Conservation (phyloP, 129 eudicot genomes). For the Apium graveolens region DNA sequence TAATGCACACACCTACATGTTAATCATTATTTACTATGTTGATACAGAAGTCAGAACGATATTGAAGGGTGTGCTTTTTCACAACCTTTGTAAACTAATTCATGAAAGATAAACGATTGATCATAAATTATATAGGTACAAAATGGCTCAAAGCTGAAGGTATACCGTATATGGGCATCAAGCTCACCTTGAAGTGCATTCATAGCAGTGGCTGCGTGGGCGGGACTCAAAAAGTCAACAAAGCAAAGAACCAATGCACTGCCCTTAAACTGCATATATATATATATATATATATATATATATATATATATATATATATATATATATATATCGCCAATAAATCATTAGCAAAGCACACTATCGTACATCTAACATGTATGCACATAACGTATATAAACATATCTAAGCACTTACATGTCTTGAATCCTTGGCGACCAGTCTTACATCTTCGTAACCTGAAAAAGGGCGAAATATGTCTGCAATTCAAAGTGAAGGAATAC, state of each 20-base stretch:
- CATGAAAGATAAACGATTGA: neutral
- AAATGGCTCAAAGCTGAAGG: neutral
- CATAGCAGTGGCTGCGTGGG: conserved; percentile 89
- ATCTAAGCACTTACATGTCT: conserved; percentile 57
- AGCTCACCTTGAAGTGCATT: conserved; percentile 91
- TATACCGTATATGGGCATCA: neutral
- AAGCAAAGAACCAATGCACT: conserved; percentile 83
- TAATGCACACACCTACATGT: neutral
- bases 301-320: too few species aligned
- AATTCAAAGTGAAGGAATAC: conserved; percentile 50
- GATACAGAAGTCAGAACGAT: neutral
- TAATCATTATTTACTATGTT: neutral
- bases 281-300: too few species aligned
- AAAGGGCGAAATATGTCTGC: conserved; percentile 92
- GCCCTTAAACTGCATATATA: conserved; percentile 46
- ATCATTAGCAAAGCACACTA: neutral
- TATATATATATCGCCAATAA: too few species aligned
- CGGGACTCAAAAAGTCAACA: conserved; percentile 94
- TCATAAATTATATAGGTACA: neutral
- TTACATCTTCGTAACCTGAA: conserved; percentile 87
- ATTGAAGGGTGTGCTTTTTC: neutral
- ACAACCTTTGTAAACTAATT: neutral
- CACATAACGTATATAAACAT: neutral
- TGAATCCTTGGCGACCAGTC: conserved; percentile 83
- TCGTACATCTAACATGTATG: neutral